Conservation (phyloP, 139 green algal genomes). For the Tetradesmus lagerheimii region DNA sequence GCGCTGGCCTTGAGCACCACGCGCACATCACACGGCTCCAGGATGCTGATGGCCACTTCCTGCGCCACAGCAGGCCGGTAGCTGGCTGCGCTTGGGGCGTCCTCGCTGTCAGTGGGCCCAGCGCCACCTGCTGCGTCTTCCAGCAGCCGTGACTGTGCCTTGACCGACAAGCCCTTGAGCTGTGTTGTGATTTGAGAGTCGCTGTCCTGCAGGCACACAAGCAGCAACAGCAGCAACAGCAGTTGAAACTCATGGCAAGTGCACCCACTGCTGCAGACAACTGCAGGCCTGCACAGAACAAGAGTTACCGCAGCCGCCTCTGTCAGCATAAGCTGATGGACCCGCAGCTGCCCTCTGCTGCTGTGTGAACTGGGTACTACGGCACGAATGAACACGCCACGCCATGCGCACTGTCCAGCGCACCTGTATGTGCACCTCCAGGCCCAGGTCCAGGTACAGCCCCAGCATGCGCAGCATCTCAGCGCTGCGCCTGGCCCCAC, state of each 20-base stretch:
- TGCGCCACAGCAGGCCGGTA: background rate
- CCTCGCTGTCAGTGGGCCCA: background rate
- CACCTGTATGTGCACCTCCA: conserved; percentile 36
- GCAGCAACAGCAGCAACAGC: background rate
- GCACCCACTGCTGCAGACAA: background rate
- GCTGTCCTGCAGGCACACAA: background rate
- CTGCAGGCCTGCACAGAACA: background rate
- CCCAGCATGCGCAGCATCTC: conserved; percentile 56
- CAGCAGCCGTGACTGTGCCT: conserved; percentile 34
- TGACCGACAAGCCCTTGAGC: conserved; percentile 33
- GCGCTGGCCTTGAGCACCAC: conserved; percentile 1
- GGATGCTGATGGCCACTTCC: conserved; percentile 44
- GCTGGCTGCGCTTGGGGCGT: background rate
- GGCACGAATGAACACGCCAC: background rate
- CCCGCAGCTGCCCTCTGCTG: too few species aligned
- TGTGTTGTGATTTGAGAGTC: background rate
- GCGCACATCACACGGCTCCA: conserved; percentile 59
- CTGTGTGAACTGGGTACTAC: background rate
- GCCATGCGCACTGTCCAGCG: background rate
- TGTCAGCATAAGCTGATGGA: too few species aligned
- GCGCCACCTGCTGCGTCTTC: conserved; percentile 33
- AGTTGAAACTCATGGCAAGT: background rate
- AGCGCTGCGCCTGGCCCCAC: background rate
- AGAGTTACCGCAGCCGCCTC: too few species aligned
- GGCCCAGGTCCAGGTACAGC: conserved; percentile 53